Base-by-base conservation (phyloP, 1,284 basidiomycete genomes). In the Tilletia walkeri region DNA sequence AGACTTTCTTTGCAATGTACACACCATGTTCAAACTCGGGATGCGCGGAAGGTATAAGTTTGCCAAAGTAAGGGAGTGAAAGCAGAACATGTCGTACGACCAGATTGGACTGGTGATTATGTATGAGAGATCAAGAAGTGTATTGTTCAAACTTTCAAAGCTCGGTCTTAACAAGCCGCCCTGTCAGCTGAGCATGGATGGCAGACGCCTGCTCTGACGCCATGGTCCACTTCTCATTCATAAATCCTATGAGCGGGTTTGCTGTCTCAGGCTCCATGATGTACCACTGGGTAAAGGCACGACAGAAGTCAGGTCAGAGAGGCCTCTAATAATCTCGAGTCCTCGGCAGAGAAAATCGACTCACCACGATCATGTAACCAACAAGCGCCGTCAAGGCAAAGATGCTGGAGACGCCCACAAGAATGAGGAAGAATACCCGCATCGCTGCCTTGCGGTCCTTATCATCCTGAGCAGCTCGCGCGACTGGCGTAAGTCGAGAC, bases 211-310 rank as follows among this genome's bases (percentile, higher is more conserved):
- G 54, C 54, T 20, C 20, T 14, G 54, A 56, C 6, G 20, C n/a
- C 24, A 66, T 9, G 4, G 65, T 41, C 36, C 41, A 66, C 45
- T 66, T 45, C 10, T 66, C 30, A 14, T 45, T 20, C 7, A 66
- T 6, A 9, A 34, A 66, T 3, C 5, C 4, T 4, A 38, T 63
- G 14, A 63, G 36, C 38, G 59, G 59, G 34, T 63, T 36, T n/a
- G 59, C 39, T 34, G 30, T 14, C 6, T 39, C 38, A 6, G 59
- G 59, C 18, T 9, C 34, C 30, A 63, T 39, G 59, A 38, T 38
- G 59, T 63, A 63, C 34, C 30, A 63, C 59, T 63, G 59, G 7
- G 50, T n/a, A 53, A n/a, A 53, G 24, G n/a, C n/a, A 53, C 12
- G n/a, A 30, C 18, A 53, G 4, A n/a, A 53, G n/a, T 1, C 18